Evolutionary conservation across 1,284 basidiomycete genomes (phyloP), one percentile per base, ranked within the genome.

Genomic region (Fereydounia khargensis): DNA sequence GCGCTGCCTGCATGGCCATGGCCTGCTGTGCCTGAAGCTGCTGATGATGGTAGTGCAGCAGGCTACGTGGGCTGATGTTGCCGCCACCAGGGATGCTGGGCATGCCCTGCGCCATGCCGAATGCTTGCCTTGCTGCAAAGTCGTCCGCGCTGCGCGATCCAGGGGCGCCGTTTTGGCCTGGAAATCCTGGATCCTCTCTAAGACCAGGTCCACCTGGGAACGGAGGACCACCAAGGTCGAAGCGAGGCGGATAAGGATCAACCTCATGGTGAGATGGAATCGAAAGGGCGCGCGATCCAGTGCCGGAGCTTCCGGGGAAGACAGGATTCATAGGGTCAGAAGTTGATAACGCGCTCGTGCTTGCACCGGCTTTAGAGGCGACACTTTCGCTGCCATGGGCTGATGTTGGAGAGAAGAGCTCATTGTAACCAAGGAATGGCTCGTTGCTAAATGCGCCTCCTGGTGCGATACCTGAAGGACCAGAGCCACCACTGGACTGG

Each of bases 1-100:
- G 45, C 9, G 59, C 61, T 10, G 47, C 43, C 30, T 62, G 62
- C 50, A 63, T 49, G 21, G 42, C 35, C n/a, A 45, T 11, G 10
- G 35, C 41, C n/a, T 56, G 52, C 37, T 49, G 54, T 16, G 44
- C 38, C 46, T 70, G 65, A 47, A 64, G 43, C 45, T 70, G 66
- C 27, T 67, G 62, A 14, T 69, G 63, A 11, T 70, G 67, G 31
- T 54, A 43, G 23, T 66, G 65, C 50, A 70, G 49, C 49, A 70
- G 44, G 39, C 65, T 68, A 11, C 66, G 47, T 31, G 68, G 68
- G 34, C 65, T 68, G 28, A 70, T 47, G 33, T 64, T 66, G 35
- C 62, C 63, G 6, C 53, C 39, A 11, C 40, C 47, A 9, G 46
- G 50, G 39, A 57, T 42, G 18, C 39, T 43, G 17, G 53, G 47